Evolutionary conservation across 192 early-diverging fungal genomes (phyloP).

Genomic region (Kappamyces sp.): DNA sequence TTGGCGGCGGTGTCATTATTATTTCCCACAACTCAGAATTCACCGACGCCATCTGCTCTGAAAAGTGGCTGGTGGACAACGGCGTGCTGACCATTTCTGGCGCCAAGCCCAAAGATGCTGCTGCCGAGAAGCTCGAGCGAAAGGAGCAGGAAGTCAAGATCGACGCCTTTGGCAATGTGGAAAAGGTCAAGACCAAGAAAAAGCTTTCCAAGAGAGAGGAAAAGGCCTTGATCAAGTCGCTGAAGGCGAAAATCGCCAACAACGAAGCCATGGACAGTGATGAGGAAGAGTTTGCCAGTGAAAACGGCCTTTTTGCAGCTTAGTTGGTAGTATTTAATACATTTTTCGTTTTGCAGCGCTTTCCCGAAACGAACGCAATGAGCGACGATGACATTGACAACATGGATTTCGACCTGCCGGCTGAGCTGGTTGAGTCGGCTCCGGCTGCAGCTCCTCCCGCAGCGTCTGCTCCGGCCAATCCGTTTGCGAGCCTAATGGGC

Average conservation of each 20-base stretch:
- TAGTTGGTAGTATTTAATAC: no score
- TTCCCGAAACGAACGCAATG: no score
- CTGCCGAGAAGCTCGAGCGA: constrained; percentile 38
- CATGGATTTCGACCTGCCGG: constrained; percentile 39
- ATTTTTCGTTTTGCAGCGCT: no score
- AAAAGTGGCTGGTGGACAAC: constrained; percentile 69
- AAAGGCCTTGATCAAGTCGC: constrained; percentile 42
- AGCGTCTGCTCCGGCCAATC: no score
- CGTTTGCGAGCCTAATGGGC: no score
- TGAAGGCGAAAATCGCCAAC: constrained; percentile 33
- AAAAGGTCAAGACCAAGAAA: constrained; percentile 64
- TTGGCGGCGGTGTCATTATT: constrained; percentile 75
- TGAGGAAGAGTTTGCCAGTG: constrained; percentile 27
- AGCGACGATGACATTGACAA: constrained; percentile 31
- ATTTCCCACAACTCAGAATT: constrained; percentile 83
- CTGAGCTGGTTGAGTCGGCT: no score
- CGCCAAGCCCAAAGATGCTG: constrained; percentile 25
- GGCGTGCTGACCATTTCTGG: constrained; percentile 49
- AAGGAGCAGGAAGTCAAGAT: constrained; percentile 40
- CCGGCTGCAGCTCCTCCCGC: no score
- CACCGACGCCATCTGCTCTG: constrained; percentile 62
- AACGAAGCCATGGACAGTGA: constrained; percentile 27
- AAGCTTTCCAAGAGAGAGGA: constrained; percentile 46
- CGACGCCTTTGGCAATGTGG: constrained; percentile 72
- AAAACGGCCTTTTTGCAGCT: no score